Evolutionary conservation across 805 yeast species (phyloP).

Genomic region (Ogataea minuta): DNA sequence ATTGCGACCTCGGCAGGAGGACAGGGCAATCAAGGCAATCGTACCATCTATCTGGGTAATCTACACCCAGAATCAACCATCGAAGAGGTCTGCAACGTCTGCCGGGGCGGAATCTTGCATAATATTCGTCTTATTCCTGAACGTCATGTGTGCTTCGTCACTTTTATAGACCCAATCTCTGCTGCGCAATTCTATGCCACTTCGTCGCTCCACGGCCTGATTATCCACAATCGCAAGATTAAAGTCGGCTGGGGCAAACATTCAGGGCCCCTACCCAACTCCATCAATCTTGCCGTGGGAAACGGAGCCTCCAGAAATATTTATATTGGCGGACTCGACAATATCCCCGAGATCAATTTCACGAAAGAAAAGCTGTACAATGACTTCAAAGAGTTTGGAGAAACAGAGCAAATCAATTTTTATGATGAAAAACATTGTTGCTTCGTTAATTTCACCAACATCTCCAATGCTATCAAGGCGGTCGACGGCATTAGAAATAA

Average conservation of each 20-base stretch:
- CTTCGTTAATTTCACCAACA: conserved; percentile 86
- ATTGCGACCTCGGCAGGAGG: conserved; percentile 96
- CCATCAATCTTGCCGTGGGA: conserved; percentile 83
- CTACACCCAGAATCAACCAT: conserved; percentile 83
- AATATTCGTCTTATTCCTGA: conserved; percentile 77
- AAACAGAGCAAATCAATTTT: conserved; percentile 91
- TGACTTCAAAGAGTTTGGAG: conserved; percentile 83
- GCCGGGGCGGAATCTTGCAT: conserved; percentile 91
- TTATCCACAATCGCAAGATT: conserved; percentile 80
- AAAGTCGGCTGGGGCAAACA: conserved; percentile 98
- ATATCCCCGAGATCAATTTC: conserved; percentile 29
- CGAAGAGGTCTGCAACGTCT: conserved; percentile 94
- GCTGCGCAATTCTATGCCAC: conserved; percentile 97
- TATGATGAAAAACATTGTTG: conserved; percentile 83
- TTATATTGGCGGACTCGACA: conserved; percentile 64
- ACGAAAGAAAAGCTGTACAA: conserved; percentile 52
- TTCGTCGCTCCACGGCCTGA: conserved; percentile 85
- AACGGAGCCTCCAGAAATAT: conserved; percentile 94
- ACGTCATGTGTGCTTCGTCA: conserved; percentile 89
- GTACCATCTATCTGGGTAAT: conserved; percentile 90
- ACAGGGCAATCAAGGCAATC: conserved; percentile 83
- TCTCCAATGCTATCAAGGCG: conserved; percentile 88
- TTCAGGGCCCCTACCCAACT: conserved; percentile 86
- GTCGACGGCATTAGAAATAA: conserved; percentile 85
- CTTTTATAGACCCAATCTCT: conserved; percentile 94